phyloP scores from a whole-genome alignment of 2,329 filamentous ascomycete genomes.

The Dactylellina leptospora region DNA sequence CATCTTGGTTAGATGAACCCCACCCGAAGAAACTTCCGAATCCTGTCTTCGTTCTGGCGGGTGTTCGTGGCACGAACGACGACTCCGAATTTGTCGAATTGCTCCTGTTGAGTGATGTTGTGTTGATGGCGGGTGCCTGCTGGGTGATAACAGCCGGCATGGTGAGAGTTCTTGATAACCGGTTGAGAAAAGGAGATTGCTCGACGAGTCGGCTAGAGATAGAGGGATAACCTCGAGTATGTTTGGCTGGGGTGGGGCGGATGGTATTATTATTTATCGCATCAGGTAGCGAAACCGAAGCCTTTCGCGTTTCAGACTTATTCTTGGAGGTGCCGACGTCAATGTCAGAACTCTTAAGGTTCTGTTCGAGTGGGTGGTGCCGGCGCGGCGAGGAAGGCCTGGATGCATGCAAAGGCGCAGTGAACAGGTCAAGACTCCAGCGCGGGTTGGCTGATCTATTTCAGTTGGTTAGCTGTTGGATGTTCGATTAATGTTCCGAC shows the following conservation, averaged over 20 bases:
- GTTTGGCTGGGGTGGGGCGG: slow-evolving; percentile 14
- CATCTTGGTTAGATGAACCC: slow-evolving; percentile 30
- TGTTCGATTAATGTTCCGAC: slow-evolving; percentile 12
- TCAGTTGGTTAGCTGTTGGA: slow-evolving; percentile 1
- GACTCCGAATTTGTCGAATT: slow-evolving; percentile 46
- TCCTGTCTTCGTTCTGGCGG: slow-evolving; percentile 39
- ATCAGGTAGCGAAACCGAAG: slow-evolving; percentile 31
- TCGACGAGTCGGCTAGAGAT: slow-evolving; percentile 48
- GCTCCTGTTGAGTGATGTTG: slow-evolving; percentile 44
- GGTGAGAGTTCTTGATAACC: slow-evolving; percentile 42
- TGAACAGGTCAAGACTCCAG: slow-evolving; percentile 49
- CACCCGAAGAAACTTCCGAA: slow-evolving; percentile 48
- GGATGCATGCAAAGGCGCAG: slow-evolving; percentile 33
- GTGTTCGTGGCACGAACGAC: slow-evolving; percentile 36
- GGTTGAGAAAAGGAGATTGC: slow-evolving; percentile 26
- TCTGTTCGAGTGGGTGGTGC: slow-evolving; percentile 44
- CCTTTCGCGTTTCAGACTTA: slow-evolving; percentile 41
- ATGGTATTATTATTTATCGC: slow-evolving; percentile 31
- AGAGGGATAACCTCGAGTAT: slow-evolving; percentile 37
- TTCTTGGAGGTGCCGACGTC: slow-evolving; percentile 23
- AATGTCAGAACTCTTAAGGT: slow-evolving; percentile 39
- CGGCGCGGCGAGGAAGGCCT: slow-evolving; percentile 38
- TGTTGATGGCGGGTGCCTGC: slow-evolving; percentile 32
- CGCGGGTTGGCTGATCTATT: slow-evolving; percentile 39
- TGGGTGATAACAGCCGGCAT: slow-evolving; percentile 50